Conservation (phyloP, 805 yeast species). For the Groenewaldozyma salmanticensis region DNA sequence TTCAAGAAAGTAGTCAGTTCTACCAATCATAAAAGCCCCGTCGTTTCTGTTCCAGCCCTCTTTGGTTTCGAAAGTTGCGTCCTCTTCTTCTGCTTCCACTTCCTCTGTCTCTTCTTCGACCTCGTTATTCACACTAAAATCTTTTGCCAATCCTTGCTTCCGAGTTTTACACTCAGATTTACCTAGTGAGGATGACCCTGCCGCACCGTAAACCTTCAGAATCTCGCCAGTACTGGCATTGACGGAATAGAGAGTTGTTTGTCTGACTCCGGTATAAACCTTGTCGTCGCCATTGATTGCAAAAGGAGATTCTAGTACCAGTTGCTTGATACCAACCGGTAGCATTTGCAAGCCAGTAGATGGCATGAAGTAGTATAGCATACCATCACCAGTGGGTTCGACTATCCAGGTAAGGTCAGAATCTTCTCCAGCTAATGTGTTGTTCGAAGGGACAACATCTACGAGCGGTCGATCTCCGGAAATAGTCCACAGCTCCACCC, state of each 20-base stretch:
- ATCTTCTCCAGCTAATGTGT: conserved; percentile 14
- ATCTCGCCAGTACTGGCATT: conserved; percentile 69
- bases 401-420: conserved; percentile 64
- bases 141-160: too few relatives aligned
- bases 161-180: conserved; percentile 18
- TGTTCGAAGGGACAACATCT: conserved; percentile 22
- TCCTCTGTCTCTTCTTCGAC: conserved; percentile 4
- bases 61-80: conserved; percentile 8
- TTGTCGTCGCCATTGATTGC: conserved; percentile 68
- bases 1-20: conserved; percentile 30
- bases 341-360: conserved; percentile 67
- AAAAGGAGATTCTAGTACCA: conserved; percentile 80
- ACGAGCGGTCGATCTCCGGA: conserved; percentile 58
- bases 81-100: conserved; percentile 11
- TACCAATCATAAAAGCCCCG: conserved; percentile 24
- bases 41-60: conserved; percentile 8
- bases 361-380: conserved; percentile 68
- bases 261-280: conserved; percentile 77
- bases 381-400: conserved; percentile 83
- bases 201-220: conserved; percentile 43
- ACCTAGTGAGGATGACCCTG: conserved; percentile 8
- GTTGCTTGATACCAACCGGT: conserved; percentile 68
- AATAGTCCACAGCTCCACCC: conserved; percentile 68
- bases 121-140: conserved; percentile 6
- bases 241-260: conserved; percentile 64